Evolutionary conservation across 257 asterid species (phyloP).

Genomic region (Craterostigma plantagineum): DNA sequence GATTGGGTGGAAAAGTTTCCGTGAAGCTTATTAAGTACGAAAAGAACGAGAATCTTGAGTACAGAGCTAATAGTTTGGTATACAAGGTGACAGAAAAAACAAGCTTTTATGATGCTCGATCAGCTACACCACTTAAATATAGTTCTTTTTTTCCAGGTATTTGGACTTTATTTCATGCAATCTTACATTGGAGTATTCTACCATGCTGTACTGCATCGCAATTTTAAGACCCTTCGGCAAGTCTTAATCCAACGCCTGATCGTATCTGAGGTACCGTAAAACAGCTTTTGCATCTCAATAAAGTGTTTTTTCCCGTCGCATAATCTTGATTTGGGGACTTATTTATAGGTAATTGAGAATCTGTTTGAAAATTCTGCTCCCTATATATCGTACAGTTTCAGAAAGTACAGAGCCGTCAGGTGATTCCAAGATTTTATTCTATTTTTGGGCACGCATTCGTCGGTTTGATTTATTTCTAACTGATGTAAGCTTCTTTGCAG

Average conservation of each 20-base stretch:
- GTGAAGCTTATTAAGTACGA: constrained; percentile 73
- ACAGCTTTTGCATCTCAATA: too few relatives aligned
- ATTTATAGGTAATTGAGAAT: constrained; percentile 64
- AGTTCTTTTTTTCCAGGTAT: constrained; percentile 55
- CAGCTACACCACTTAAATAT: constrained; percentile 1
- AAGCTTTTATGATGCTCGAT: neutral
- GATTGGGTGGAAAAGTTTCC: constrained; percentile 65
- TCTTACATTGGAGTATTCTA: constrained; percentile 84
- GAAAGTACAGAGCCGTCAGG: constrained; percentile 63
- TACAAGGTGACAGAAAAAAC: too few relatives aligned
- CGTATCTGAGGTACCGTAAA: constrained; percentile 47
- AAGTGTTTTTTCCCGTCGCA: neutral
- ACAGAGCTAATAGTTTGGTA: constrained; percentile 76
- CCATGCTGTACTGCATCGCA: constrained; percentile 86
- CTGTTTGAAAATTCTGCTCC: constrained; percentile 79
- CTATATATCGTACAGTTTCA: constrained; percentile 64
- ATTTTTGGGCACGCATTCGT: too few relatives aligned
- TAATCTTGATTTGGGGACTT: constrained; percentile 4
- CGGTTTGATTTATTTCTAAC: neutral
- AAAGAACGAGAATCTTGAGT: constrained; percentile 40
- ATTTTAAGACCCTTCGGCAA: constrained; percentile 75
- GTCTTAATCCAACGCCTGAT: constrained; percentile 76
- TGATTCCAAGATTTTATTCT: constrained; percentile 9
- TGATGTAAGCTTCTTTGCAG: constrained; percentile 36
- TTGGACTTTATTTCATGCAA: constrained; percentile 95